Conservation (phyloP, 78 protist genomes). For the Diacronema lutheri region DNA sequence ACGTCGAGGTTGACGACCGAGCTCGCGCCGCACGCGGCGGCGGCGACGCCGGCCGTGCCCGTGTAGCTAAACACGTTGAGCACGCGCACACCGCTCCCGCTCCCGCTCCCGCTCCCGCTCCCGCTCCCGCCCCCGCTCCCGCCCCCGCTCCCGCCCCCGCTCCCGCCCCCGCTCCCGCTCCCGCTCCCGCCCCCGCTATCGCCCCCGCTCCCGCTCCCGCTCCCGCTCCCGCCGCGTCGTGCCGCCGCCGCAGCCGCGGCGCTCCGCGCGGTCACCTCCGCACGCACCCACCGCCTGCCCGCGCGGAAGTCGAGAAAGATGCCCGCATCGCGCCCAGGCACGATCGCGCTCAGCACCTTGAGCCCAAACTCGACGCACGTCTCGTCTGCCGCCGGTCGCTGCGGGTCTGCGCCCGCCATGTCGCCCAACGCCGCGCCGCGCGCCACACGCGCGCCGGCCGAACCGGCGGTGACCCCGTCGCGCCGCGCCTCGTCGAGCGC, state of each 20-base stretch:
- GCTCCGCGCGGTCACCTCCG: no score
- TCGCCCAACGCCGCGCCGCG: not conserved
- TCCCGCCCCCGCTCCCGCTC: no score
- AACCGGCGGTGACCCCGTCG: not conserved
- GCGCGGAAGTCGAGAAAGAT: slow-evolving; percentile 18
- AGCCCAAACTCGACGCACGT: not conserved
- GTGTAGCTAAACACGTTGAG: slow-evolving; percentile 1
- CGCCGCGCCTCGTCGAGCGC: not conserved
- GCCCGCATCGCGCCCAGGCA: not conserved
- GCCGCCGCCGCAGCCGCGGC: no score
- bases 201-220: no score
- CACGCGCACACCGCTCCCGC: not conserved
- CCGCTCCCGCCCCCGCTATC: no score
- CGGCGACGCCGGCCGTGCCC: not conserved
- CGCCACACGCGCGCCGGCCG: not conserved
- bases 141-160: no score
- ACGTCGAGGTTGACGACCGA: not conserved
- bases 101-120: no score
- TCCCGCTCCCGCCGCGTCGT: no score
- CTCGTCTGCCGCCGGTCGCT: not conserved
- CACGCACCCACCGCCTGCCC: not conserved
- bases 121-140: no score
- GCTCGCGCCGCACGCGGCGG: not conserved
- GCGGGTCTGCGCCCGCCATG: no score
- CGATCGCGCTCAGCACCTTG: not conserved